Evolutionary conservation across 306 rosid species (phyloP), one percentile per base, ranked within the genome.

Genomic region (Medicago arabica): DNA sequence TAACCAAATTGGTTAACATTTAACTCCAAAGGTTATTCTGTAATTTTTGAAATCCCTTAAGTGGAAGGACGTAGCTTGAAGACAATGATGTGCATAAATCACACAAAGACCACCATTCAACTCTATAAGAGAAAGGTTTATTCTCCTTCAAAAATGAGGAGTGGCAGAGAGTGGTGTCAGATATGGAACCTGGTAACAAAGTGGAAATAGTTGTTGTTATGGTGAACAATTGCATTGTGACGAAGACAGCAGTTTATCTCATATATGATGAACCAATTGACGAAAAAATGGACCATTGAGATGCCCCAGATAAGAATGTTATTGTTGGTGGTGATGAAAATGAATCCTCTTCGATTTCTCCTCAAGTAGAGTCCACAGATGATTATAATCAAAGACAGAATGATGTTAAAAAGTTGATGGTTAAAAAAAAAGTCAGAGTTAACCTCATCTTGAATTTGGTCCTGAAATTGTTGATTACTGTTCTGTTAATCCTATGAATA

Each of bases 1-100:
- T 65, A 54, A 58, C 83, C 83, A 8, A 0, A 53, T 46, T 80
- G 83, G 83, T 69, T 69, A 60, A 3, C 7, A 5, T 34, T 34
- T 7, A 34, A 34, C 3, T 5, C 38, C 4, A 3, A 34, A 34
- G 38, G 38, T 34, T 34, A 3, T 34, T 34, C 38, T 34, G 38
- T 34, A 34, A 34, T 34, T 34, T 34, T 34, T 34, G 38, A 34
- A 34, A 7, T 34, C 38, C 38, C 38, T 3, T 7, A 34, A 34
- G 38, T 34, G 38, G 38, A 34, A 34, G 38, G 38, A 0, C 7
- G 38, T 34, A 34, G 0, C 38, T 34, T 34, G 38, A 34, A 34
- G 38, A 34, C 38, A 34, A 34, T 34, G 0, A 34, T 34, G 38
- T 34, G 38, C 7, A 6, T 68, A 36, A 80, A 74, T 47, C 59